phyloP scores from a whole-genome alignment of 140 eudicot genomes.

The Senecio squalidus region DNA sequence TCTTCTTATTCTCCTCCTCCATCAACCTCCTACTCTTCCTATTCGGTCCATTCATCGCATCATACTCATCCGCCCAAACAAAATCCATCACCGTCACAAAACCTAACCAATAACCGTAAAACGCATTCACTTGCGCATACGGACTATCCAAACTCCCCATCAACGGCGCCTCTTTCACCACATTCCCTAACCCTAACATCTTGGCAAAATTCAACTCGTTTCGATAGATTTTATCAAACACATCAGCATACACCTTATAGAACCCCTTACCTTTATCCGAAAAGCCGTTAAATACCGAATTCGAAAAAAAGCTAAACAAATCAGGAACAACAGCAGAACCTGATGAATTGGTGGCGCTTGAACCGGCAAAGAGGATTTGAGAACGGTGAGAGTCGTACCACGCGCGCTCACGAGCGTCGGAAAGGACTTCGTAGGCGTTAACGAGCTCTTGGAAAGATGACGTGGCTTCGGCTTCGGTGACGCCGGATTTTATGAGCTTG shows the following conservation, averaged over 20 bases:
- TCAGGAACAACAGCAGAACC: constrained; percentile 46
- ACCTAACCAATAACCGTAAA: constrained; percentile 84
- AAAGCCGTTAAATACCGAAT: constrained; percentile 63
- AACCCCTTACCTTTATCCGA: constrained; percentile 72
- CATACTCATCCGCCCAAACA: constrained; percentile 87
- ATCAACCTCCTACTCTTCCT: constrained; percentile 77
- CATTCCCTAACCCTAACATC: constrained; percentile 52
- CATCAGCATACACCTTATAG: constrained; percentile 73
- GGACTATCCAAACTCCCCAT: constrained; percentile 75
- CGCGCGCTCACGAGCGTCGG: constrained; percentile 82
- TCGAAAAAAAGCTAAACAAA: constrained; percentile 62
- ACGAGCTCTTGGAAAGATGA: constrained; percentile 95
- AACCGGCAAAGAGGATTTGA: constrained; percentile 64
- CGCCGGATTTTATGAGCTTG: constrained; percentile 80
- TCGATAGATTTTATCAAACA: constrained; percentile 62
- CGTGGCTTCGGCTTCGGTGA: constrained; percentile 76
- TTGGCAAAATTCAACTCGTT: constrained; percentile 62
- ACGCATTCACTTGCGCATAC: constrained; percentile 85
- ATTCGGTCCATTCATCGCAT: constrained; percentile 57
- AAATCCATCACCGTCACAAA: constrained; percentile 84
- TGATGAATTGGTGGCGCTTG: constrained; percentile 24
- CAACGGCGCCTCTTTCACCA: constrained; percentile 82
- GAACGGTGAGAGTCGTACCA: constrained; percentile 99
- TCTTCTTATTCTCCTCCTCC: constrained; percentile 98
- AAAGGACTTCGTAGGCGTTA: constrained; percentile 88